Percentiles rank a stretch among this genome's conserved stretches.
These are phyloP conservation scores for Paraconiothyrium brasiliense DNA, from an alignment of 2,329 filamentous ascomycete genomes.

Conservation along the genomic window DNA sequence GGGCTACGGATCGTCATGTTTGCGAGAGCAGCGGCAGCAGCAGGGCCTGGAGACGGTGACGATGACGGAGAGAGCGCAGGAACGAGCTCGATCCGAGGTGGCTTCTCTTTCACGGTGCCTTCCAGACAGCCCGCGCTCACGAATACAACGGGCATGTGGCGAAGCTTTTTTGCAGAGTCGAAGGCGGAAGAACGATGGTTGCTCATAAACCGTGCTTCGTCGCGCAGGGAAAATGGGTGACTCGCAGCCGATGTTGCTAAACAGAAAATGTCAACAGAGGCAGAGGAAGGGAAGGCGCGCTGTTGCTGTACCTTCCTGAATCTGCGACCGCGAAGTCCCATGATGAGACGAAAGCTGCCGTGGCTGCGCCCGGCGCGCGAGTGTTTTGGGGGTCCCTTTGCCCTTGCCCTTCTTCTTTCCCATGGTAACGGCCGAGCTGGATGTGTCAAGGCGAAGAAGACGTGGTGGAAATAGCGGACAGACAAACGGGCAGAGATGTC, in stretches of 20 bases:
- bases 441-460: background rate
- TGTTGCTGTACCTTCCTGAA: conserved; percentile 31
- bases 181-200: conserved; percentile 57
- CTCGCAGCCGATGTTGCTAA: conserved; percentile 17
- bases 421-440: conserved; percentile 26
- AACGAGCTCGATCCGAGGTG: conserved; percentile 23
- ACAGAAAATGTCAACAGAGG: conserved; percentile 31
- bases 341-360: conserved; percentile 18
- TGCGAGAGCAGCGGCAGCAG: conserved; percentile 39
- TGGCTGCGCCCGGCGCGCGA: conserved; percentile 29
- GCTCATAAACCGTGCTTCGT: conserved; percentile 68
- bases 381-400: conserved; percentile 30
- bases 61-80: background rate
- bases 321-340: conserved; percentile 20
- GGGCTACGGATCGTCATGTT: conserved; percentile 49
- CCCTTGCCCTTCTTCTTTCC: conserved; percentile 40
- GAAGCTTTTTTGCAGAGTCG: conserved; percentile 60
- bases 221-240: conserved; percentile 58
- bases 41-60: conserved; percentile 3
- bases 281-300: conserved; percentile 19
- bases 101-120: conserved; percentile 47
- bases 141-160: conserved; percentile 66
- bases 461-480: conserved; percentile 8
- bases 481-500: conserved; percentile 10
- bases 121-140: conserved; percentile 64